A percentile compares a stretch with the other conserved stretches of the same genome.
Conservation (phyloP, 2,329 filamentous ascomycete genomes). For the Pleomassaria siparia region DNA sequence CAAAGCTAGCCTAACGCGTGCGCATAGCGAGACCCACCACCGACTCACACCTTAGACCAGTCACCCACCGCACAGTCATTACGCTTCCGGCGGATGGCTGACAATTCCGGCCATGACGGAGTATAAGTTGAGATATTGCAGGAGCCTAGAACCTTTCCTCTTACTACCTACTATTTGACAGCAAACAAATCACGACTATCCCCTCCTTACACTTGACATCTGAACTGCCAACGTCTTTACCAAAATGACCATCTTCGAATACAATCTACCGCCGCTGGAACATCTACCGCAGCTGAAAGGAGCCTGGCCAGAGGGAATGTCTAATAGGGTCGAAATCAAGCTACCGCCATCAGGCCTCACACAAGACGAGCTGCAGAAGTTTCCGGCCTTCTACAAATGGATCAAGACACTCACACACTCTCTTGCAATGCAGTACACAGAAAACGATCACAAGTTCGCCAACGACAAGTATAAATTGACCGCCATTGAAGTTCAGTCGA, state of each 20-base stretch:
- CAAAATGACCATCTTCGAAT: constrained; percentile 19
- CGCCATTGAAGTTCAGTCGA: constrained; percentile 56
- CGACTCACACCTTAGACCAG: background rate
- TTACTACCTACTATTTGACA: background rate
- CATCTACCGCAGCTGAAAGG: too few species aligned
- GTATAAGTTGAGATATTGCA: background rate
- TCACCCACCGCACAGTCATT: background rate
- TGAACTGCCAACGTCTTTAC: constrained; percentile 30
- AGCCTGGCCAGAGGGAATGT: too few species aligned
- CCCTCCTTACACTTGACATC: background rate
- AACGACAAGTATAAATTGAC: constrained; percentile 53
- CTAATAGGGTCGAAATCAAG: constrained; percentile 42
- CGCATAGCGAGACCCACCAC: background rate
- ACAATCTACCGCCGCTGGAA: constrained; percentile 24
- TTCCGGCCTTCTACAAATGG: constrained; percentile 60
- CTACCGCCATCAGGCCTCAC: constrained; percentile 46
- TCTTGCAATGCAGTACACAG: constrained; percentile 47
- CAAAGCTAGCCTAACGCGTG: too few species aligned
- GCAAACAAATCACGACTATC: background rate
- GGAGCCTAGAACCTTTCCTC: background rate
- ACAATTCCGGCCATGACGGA: background rate
- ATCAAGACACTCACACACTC: constrained; percentile 52
- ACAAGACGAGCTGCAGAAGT: constrained; percentile 49
- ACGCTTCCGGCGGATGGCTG: background rate
- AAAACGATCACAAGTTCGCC: constrained; percentile 54